Base-by-base conservation (phyloP, 495 filamentous ascomycete genomes). In the Podospora anserina region DNA sequence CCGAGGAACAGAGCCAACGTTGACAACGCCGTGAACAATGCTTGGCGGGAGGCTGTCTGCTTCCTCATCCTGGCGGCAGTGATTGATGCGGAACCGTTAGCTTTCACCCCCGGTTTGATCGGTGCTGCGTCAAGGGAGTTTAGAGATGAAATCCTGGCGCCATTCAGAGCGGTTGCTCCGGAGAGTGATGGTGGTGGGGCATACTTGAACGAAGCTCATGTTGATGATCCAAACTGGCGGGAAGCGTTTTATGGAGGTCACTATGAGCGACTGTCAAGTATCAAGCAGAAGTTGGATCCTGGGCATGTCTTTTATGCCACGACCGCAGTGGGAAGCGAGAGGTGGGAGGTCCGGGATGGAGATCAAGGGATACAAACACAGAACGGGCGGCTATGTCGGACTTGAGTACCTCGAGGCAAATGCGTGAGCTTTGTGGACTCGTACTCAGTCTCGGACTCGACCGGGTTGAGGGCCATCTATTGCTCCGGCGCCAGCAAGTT, bases 211-310 rank as follows among this genome's bases (percentile, higher is more conserved):
- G 82, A 84, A 69, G 82, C 77, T 16, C 82, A 88, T 73, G 78
- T 83, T n/a, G 74, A 78, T 23, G 84, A 88, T 73, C 84, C 86
- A 1, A 16, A 30, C 26, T 88, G 85, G 82, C 81, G 88, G 76
- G 75, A 83, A 73, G 78, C 80, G 2, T 89, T 87, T 76, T 88
- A 83, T 68, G 86, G 85, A 0, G 61, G 28, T 13, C 80, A 83
- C 61, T 88, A 88, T 65, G 65, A 66, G 9, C 76, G 78, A 5
- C 72, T 88, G 64, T 75, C 82, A 9, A 54, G 72, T 34, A 68
- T 88, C 57, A 87, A 88, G 80, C 73, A 78, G 67, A 74, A 76
- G 44, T 82, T 79, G 65, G 87, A 89, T 74, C 87, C 86, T 2
- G 74, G 69, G 59, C 75, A 75, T 2, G 57, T 88, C 4, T 87